Percentiles rank a stretch among this genome's conserved stretches.
Conservation (phyloP, 768 basidiomycete species). For the Collybia nuda region DNA sequence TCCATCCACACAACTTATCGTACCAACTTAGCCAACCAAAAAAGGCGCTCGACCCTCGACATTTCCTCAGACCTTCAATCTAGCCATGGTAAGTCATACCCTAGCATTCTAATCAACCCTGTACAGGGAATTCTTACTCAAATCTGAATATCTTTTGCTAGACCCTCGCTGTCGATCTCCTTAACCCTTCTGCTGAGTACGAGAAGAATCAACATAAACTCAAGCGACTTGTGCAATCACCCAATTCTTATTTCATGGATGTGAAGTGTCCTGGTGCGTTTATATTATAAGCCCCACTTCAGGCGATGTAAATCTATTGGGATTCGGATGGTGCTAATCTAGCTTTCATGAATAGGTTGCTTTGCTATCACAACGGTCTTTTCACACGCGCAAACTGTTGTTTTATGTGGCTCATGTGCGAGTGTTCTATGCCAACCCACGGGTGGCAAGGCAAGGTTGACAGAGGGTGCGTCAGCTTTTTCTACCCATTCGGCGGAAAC, state of each 20-base stretch:
- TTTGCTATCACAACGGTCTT: conserved; percentile 96
- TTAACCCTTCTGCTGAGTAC: conserved; percentile 88
- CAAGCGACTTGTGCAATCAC: conserved; percentile 97
- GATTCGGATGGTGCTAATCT: conserved; percentile 3
- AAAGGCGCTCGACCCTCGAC: conserved; percentile 22
- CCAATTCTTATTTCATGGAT: conserved; percentile 99
- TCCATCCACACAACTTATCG: conserved; percentile 38
- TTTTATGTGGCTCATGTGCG: conserved; percentile 89
- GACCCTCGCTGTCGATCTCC: conserved; percentile 97
- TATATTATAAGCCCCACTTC: not conserved
- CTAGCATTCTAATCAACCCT: not conserved
- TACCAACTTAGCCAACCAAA: conserved; percentile 24
- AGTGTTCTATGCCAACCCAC: conserved; percentile 97
- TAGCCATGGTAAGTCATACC: conserved; percentile 28
- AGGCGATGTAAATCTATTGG: no score
- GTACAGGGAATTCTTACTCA: conserved; percentile 3
- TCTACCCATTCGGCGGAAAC: no score
- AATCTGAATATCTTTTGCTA: conserved; percentile 24
- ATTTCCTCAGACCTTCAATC: conserved; percentile 20
- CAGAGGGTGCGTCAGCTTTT: conserved; percentile 73
- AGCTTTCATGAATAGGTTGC: conserved; percentile 61
- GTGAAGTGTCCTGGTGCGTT: conserved; percentile 94
- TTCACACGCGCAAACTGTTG: conserved; percentile 98
- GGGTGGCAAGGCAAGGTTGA: conserved; percentile 96
- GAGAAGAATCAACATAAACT: conserved; percentile 96